phyloP scores from a whole-genome alignment of 1,284 basidiomycete genomes.

The Xerocomus subilludens region DNA sequence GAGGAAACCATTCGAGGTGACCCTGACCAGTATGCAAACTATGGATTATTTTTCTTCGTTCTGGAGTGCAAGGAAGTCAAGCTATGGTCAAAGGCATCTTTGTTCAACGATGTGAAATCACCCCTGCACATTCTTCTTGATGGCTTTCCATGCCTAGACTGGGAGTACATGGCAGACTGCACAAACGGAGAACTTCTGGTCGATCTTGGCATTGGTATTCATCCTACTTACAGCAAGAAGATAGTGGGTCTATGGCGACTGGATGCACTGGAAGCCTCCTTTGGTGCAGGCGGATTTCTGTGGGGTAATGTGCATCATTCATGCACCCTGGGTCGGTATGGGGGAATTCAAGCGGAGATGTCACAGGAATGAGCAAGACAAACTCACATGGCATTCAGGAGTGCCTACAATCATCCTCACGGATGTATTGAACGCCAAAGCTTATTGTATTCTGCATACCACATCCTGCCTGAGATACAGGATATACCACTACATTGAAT shows the following conservation, averaged over 20 bases:
- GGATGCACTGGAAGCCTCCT: slow-evolving; percentile 28
- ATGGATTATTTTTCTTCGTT: slow-evolving; percentile 37
- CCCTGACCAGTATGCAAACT: neutral
- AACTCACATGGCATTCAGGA: slow-evolving; percentile 31
- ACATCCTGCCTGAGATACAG: no score
- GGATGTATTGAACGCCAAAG: no score
- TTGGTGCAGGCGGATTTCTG: slow-evolving; percentile 15
- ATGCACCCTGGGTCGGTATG: slow-evolving; percentile 25
- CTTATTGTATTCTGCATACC: no score
- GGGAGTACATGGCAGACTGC: slow-evolving; percentile 13
- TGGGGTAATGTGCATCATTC: slow-evolving; percentile 20
- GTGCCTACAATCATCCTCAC: slow-evolving; percentile 35
- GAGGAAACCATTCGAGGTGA: neutral
- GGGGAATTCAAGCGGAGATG: slow-evolving; percentile 34
- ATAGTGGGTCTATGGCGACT: slow-evolving; percentile 32
- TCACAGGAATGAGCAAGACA: slow-evolving; percentile 4
- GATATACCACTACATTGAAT: no score
- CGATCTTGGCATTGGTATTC: slow-evolving; percentile 4
- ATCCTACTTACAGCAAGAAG: neutral
- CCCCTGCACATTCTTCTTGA: neutral
- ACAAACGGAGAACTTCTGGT: slow-evolving; percentile 25
- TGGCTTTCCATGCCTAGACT: slow-evolving; percentile 28
- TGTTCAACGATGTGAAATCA: neutral
- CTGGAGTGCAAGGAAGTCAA: slow-evolving; percentile 32
- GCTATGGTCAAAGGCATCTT: slow-evolving; percentile 8